Percentiles rank a stretch among this genome's conserved stretches.
These are phyloP conservation scores for Botrytis aclada DNA, from an alignment of 2,329 filamentous ascomycete genomes.

Conservation along the genomic window DNA sequence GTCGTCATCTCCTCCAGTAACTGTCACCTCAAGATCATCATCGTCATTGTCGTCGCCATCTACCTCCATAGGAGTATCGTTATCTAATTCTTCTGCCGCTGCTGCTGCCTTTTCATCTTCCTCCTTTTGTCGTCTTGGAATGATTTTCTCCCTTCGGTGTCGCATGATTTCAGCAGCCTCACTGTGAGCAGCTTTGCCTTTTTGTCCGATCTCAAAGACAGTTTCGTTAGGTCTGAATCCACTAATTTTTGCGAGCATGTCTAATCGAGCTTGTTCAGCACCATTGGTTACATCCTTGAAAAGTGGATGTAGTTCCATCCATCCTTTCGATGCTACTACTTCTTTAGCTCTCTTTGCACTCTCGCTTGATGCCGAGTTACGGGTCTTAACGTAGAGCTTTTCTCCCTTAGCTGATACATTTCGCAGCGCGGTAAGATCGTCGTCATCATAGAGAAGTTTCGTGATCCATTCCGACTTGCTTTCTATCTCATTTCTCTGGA, in stretches of 20 bases:
- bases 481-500: constrained; percentile 72
- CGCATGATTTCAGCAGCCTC: constrained; percentile 76
- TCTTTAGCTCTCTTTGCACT: constrained; percentile 86
- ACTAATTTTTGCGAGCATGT: constrained; percentile 85
- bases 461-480: constrained; percentile 77
- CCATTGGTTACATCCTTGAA: constrained; percentile 69
- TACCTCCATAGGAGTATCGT: constrained; percentile 31
- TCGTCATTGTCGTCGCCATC: constrained; percentile 42
- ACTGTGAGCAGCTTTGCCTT: constrained; percentile 58
- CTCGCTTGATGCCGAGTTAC: constrained; percentile 84
- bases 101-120: constrained; percentile 43
- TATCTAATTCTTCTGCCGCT: constrained; percentile 29
- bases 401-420: constrained; percentile 82
- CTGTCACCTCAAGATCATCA: constrained; percentile 39
- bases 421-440: constrained; percentile 69
- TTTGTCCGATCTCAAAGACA: constrained; percentile 88
- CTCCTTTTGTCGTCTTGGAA: constrained; percentile 47
- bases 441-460: constrained; percentile 71
- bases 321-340: constrained; percentile 65
- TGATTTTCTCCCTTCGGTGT: constrained; percentile 66
- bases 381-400: constrained; percentile 84
- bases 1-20: constrained; percentile 41
- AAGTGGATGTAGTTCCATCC: constrained; percentile 73
- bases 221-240: constrained; percentile 88
- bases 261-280: constrained; percentile 69